Percentiles rank a stretch among this genome's conserved stretches.
These are phyloP conservation scores for Backusella tuberculispora DNA, from an alignment of 192 early-diverging fungal genomes.

Conservation along the genomic window DNA sequence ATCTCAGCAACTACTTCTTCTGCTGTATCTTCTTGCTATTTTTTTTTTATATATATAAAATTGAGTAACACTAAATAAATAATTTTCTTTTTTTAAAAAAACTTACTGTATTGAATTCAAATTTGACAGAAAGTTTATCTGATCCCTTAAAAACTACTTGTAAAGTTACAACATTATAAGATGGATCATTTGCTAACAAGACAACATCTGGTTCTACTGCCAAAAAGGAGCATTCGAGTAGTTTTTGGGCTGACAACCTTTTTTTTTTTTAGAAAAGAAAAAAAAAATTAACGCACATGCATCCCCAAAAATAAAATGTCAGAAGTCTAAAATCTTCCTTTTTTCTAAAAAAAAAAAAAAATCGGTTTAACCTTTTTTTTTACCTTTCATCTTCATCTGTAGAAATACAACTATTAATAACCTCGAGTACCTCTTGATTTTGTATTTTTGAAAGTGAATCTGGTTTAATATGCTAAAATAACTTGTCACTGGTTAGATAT, in stretches of 20 bases:
- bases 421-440: conserved; percentile 63
- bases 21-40: conserved; percentile 69
- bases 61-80: neutral
- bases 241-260: conserved; percentile 69
- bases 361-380: neutral
- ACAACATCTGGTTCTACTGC: conserved; percentile 77
- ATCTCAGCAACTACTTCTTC: conserved; percentile 80
- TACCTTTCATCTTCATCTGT: conserved; percentile 69
- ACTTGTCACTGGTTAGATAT: neutral
- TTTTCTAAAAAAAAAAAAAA: neutral
- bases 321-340: neutral
- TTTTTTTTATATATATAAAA: neutral
- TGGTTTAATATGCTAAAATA: conserved; percentile 68
- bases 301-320: neutral
- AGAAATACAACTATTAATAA: conserved; percentile 65
- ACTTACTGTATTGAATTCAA: conserved; percentile 68
- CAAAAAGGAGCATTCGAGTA: conserved; percentile 72
- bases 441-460: conserved; percentile 65
- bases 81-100: neutral
- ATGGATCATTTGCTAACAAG: conserved; percentile 56
- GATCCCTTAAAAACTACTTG: conserved; percentile 80
- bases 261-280: neutral
- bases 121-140: conserved; percentile 77
- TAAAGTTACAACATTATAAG: conserved; percentile 64
- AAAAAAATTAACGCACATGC: neutral